Evolutionary conservation across 768 basidiomycete species (phyloP), one percentile per base, ranked within the genome.

Genomic region (Termitomyces sp.): DNA sequence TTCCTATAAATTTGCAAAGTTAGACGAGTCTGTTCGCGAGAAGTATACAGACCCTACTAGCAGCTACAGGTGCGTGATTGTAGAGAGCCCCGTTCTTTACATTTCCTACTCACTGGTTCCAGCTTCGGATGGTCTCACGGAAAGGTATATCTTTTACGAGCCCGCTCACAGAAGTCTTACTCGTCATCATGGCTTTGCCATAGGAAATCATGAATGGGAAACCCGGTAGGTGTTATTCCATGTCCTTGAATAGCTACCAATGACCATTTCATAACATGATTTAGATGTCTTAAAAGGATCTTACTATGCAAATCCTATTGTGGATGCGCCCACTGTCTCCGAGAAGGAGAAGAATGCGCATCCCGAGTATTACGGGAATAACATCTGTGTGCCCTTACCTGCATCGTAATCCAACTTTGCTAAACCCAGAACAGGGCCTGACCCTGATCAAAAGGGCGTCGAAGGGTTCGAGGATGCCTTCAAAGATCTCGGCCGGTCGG

Each of bases 61-160:
- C 66, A 84, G 82, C 59, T 97, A 93, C 69, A 91, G 91, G 90
- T 90, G 63, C 55, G 81, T 70, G 42, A 20, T 20, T 45, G 20
- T 24, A 42, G 9, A n/a, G 7, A 12, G 42, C 32, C 28, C n/a
- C 20, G 12, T 5, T 20, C 8, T 54, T 20, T n/a, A 44, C 13
- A 22, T 44, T 49, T 33, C 55, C n/a, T 62, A 16, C 32, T 51
- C 44, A 49, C 38, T 20, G n/a, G 13, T 33, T 40, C 51, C 63
- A 91, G 89, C 71, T 98, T 95, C 73, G 96, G 96, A n/a, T 98
- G 96, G 96, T 92, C 90, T 48, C 92, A 96, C 74, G 96, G 96
- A 58, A 97, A 98, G 82, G 91, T 87, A 66, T 44, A 3, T 62
- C 44, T 39, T 33, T 48, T 46, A 45, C 40, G 28, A 13, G 3